Evolutionary conservation across 441 rosid genomes (phyloP), one percentile per base, ranked within the genome.

Genomic region (Adansonia gregorii): DNA sequence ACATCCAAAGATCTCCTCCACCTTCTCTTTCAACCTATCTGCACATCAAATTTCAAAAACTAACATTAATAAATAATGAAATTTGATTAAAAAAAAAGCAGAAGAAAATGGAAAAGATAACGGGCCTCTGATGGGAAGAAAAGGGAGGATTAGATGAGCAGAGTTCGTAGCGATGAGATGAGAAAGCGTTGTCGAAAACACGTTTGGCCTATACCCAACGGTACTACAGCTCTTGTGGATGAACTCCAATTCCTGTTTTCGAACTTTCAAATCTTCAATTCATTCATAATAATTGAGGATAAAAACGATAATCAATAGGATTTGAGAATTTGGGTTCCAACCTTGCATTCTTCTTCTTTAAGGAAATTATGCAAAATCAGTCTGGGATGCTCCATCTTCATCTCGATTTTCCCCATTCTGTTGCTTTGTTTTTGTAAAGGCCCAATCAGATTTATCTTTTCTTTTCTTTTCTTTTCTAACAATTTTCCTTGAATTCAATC

Each of bases 141-240:
- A 89, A 70, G 98, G 98, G 77, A 89, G 17, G 78, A 92, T 80
- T 31, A 93, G 79, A 74, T 88, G 97, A 74, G 90, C 52, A 67
- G 87, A 95, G 79, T 87, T 82, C 54, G 97, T 95, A 78, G 98
- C 96, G 35, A 90, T 65, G 77, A 93, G 98, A 81, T 95, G 99
- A 78, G 95, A 92, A n/a, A 92, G 95, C 52, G 98, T 90, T 17
- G 99, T 91, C 73, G 99, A 95, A 86, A 93, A 92, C 49, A 95
- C 95, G 76, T 89, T 83, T 0, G 96, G 93, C 78, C 99, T 86
- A 86, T 93, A 95, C 3, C 99, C 99, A 6, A 95, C 84, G 0
- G 91, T 86, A 77, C 92, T 79, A 81, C 89, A 80, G 84, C 98
- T 90, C 88, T 88, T 92, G 90, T 92, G 99, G 43, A 95, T 88